Percentiles rank a stretch among this genome's conserved stretches.
phyloP scores from a whole-genome alignment of 192 early-diverging fungal species.

The Piromyces sp. region DNA sequence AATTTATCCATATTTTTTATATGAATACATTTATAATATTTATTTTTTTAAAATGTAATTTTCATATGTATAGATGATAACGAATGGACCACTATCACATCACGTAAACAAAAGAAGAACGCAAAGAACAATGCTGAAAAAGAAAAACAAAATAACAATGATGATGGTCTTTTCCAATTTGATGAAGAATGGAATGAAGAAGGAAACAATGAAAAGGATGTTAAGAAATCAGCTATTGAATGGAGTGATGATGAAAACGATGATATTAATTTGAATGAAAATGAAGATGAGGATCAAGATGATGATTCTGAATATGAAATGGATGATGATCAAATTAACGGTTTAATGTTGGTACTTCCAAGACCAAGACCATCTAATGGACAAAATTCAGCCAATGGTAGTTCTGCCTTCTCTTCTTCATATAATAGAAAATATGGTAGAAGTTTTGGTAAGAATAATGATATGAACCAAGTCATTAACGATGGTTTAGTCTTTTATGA shows the following conservation, averaged over 20 bases:
- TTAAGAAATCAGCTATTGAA: background rate
- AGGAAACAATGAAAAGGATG: background rate
- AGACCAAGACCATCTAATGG: background rate
- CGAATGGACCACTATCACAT: background rate
- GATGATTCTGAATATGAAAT: background rate
- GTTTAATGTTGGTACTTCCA: background rate
- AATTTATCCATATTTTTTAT: no score
- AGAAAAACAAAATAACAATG: background rate
- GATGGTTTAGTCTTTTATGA: conserved; percentile 90
- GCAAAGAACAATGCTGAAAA: background rate
- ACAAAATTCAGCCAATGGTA: background rate
- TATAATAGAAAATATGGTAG: background rate
- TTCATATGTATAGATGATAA: background rate
- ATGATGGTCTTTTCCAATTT: background rate
- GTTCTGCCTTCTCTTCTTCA: background rate
- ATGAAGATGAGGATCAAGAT: background rate
- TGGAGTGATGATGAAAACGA: background rate
- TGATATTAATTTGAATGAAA: background rate
- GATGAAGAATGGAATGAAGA: background rate
- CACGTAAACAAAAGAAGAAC: background rate
- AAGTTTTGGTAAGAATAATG: conserved; percentile 38
- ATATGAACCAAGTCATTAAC: conserved; percentile 82
- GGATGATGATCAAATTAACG: background rate
- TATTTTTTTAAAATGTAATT: no score
- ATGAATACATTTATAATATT: no score